These are phyloP conservation scores for Juglanconis juglandina DNA, from an alignment of 2,329 filamentous ascomycete species.

Conservation along the genomic window DNA sequence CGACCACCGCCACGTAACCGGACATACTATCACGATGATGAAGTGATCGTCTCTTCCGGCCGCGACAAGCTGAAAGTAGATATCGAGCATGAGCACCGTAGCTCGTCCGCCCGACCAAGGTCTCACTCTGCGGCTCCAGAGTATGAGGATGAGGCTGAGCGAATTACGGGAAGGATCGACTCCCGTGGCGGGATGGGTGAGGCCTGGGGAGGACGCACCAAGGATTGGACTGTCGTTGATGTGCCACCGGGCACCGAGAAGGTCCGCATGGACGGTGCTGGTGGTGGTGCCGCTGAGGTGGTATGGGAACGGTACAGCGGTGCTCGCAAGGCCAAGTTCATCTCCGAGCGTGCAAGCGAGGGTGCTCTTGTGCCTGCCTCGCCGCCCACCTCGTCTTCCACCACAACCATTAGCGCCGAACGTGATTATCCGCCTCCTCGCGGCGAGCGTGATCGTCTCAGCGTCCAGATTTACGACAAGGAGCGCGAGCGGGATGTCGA, in stretches of 20 bases:
- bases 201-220: slow-evolving; percentile 69
- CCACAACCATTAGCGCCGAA: slow-evolving; percentile 23
- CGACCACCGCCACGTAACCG: slow-evolving; percentile 40
- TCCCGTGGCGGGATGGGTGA: slow-evolving; percentile 67
- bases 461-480: slow-evolving; percentile 42
- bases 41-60: slow-evolving; percentile 61
- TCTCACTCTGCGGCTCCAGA: slow-evolving; percentile 49
- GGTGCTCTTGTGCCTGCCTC: slow-evolving; percentile 28
- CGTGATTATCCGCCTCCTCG: slow-evolving; percentile 27
- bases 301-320: slow-evolving; percentile 79
- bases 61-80: slow-evolving; percentile 45
- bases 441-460: slow-evolving; percentile 37
- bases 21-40: slow-evolving; percentile 55
- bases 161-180: slow-evolving; percentile 55
- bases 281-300: slow-evolving; percentile 71
- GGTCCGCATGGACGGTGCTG: slow-evolving; percentile 76
- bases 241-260: slow-evolving; percentile 79
- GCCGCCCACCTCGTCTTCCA: slow-evolving; percentile 27
- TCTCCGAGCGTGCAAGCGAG: slow-evolving; percentile 60
- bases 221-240: slow-evolving; percentile 78
- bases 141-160: slow-evolving; percentile 65
- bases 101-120: slow-evolving; percentile 41
- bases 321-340: slow-evolving; percentile 69
- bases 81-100: slow-evolving; percentile 34
- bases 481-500: slow-evolving; percentile 47